phyloP scores from a whole-genome alignment of 257 asterid species.

The Knoxia roxburghii region DNA sequence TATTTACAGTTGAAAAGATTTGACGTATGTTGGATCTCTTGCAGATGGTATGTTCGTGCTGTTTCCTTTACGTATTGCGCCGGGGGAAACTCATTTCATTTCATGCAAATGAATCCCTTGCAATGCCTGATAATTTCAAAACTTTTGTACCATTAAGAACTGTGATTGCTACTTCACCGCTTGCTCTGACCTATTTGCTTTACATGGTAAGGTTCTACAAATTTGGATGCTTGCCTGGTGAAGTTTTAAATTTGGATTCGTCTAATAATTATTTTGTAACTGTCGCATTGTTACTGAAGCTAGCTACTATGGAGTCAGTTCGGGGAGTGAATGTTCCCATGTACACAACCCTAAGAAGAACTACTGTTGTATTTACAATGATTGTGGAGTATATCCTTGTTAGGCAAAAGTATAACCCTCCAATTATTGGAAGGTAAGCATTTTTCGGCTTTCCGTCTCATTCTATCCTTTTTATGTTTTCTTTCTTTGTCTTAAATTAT shows the following conservation, averaged over 20 bases:
- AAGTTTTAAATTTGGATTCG: constrained; percentile 7
- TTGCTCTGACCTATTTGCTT: constrained; percentile 67
- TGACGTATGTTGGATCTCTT: not conserved
- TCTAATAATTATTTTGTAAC: constrained; percentile 10
- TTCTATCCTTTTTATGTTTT: not conserved
- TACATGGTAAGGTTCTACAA: constrained; percentile 61
- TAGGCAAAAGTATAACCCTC: constrained; percentile 55
- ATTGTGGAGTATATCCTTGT: constrained; percentile 61
- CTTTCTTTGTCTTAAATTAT: not conserved
- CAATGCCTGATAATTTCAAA: constrained; percentile 36
- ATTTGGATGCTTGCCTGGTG: constrained; percentile 5
- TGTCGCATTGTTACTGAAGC: constrained; percentile 54
- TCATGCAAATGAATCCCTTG: constrained; percentile 39
- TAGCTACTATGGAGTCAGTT: constrained; percentile 88
- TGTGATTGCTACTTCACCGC: constrained; percentile 55
- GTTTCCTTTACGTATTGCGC: constrained; percentile 58
- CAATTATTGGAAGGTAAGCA: constrained; percentile 66
- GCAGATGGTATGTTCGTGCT: constrained; percentile 79
- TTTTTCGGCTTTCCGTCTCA: constrained; percentile 1
- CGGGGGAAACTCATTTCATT: constrained; percentile 64
- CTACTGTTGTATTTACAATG: constrained; percentile 89
- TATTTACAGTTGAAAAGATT: not conserved
- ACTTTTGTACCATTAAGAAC: constrained; percentile 51
- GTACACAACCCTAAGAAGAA: constrained; percentile 94
- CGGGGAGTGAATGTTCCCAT: constrained; percentile 93